A percentile compares a stretch with the other conserved stretches of the same genome.
These are phyloP conservation scores for Breynia disticha DNA, from an alignment of 441 rosid species.

Conservation along the genomic window DNA sequence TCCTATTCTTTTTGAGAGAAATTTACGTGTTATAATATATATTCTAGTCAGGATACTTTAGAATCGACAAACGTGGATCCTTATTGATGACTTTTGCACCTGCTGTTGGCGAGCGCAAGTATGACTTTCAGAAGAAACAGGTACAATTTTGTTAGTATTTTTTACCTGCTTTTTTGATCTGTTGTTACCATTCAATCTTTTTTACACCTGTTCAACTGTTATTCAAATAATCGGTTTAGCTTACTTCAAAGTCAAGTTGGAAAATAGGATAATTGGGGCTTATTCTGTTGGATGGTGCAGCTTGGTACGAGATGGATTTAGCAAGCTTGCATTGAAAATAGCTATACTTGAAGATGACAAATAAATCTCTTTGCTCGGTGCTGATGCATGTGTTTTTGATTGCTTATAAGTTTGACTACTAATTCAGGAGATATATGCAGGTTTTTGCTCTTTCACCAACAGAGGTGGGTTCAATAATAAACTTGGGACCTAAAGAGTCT, in stretches of 20 bases:
- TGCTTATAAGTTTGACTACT: slow-evolving; percentile 2
- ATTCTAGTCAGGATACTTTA: slow-evolving; percentile 47
- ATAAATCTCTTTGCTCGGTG: neutral
- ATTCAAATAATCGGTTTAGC: neutral
- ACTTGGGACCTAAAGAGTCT: slow-evolving; percentile 54
- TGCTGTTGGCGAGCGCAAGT: slow-evolving; percentile 79
- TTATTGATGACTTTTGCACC: slow-evolving; percentile 77
- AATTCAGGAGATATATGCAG: slow-evolving; percentile 32
- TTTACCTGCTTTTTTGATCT: neutral
- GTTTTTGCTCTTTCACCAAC: slow-evolving; percentile 76
- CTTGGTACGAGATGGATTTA: neutral
- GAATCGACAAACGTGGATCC: slow-evolving; percentile 57
- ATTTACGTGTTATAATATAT: too few relatives aligned
- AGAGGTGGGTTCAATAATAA: slow-evolving; percentile 75
- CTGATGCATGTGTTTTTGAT: too few relatives aligned
- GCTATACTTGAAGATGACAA: neutral
- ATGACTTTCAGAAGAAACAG: slow-evolving; percentile 73
- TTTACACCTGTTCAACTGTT: neutral
- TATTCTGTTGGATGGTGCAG: neutral
- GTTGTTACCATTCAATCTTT: neutral
- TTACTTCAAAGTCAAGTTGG: neutral
- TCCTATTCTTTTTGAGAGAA: slow-evolving; percentile 9
- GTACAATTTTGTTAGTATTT: slow-evolving; percentile 20
- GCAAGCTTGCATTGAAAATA: neutral
- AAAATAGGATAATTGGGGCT: neutral